Evolutionary conservation across 441 rosid species (phyloP).

Genomic region (Jatropha podagrica): DNA sequence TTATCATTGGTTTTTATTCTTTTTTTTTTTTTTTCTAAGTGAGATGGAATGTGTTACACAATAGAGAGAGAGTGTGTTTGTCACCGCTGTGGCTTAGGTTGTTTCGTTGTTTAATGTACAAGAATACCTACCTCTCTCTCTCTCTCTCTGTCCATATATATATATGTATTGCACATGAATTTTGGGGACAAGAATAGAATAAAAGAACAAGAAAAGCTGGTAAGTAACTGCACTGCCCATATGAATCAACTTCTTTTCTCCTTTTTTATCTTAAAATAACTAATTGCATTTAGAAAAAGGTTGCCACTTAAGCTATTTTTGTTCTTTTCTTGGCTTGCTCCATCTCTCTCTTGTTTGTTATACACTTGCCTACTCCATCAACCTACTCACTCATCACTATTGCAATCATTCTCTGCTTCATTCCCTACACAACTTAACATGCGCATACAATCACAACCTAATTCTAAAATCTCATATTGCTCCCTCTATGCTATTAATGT

Average conservation of each 20-base stretch:
- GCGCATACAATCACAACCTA: not conserved
- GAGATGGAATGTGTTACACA: not conserved
- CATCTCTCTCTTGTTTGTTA: conserved; percentile 26
- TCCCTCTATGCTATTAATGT: too few relatives aligned
- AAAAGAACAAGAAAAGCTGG: conserved; percentile 20
- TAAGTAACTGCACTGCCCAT: conserved; percentile 28
- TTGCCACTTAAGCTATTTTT: conserved; percentile 17
- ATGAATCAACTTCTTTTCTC: conserved; percentile 27
- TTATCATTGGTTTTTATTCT: conserved; percentile 15
- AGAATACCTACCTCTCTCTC: conserved; percentile 9
- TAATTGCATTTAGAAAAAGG: conserved; percentile 11
- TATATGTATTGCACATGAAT: conserved; percentile 1
- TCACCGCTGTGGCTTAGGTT: conserved; percentile 15
- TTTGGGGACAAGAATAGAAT: conserved; percentile 28
- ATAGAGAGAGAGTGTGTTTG: not conserved
- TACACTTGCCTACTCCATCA: conserved; percentile 25
- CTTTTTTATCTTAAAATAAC: conserved; percentile 10
- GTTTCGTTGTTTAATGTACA: conserved; percentile 26
- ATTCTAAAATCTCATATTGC: not conserved
- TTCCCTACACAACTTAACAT: conserved; percentile 13
- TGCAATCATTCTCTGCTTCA: conserved; percentile 14
- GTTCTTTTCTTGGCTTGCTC: conserved; percentile 31
- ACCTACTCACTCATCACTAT: conserved; percentile 10
- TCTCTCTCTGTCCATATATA: too few relatives aligned
- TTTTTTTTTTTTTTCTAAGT: conserved; percentile 5